phyloP scores from a whole-genome alignment of 2,329 filamentous ascomycete genomes.

The Geosmithia morbida region DNA sequence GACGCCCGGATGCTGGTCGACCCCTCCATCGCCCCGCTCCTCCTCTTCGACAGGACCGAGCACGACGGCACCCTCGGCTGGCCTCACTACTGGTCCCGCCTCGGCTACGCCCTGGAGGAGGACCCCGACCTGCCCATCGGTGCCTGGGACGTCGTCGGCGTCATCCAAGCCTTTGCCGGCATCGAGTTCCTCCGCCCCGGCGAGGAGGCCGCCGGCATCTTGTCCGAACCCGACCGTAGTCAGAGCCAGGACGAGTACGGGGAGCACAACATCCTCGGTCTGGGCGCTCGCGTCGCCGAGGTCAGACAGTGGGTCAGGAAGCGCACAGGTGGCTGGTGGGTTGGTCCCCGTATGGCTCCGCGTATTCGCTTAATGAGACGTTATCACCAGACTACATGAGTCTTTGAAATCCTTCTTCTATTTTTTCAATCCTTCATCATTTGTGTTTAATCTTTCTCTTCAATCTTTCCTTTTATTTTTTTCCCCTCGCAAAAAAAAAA shows the following conservation, averaged over 20 bases:
- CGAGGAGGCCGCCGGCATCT: too few relatives aligned
- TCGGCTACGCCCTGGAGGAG: constrained; percentile 49
- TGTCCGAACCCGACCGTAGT: neutral
- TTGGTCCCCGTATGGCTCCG: constrained; percentile 46
- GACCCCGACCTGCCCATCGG: constrained; percentile 29
- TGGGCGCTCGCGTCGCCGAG: constrained; percentile 22
- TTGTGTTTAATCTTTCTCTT: too few relatives aligned
- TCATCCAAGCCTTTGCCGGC: constrained; percentile 43
- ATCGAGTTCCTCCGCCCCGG: constrained; percentile 41
- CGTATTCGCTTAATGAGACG: constrained; percentile 33
- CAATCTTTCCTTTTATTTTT: too few relatives aligned
- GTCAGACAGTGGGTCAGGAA: constrained; percentile 25
- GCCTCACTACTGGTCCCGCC: constrained; percentile 44
- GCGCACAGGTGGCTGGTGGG: constrained; percentile 47
- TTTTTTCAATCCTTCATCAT: too few relatives aligned
- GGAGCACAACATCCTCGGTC: constrained; percentile 24
- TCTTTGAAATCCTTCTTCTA: too few relatives aligned
- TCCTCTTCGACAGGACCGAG: constrained; percentile 50
- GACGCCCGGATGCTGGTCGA: constrained; percentile 6
- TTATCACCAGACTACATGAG: constrained; percentile 1
- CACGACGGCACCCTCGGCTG: constrained; percentile 24
- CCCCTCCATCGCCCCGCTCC: constrained; percentile 7
- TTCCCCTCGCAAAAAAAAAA: too few relatives aligned
- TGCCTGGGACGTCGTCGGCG: constrained; percentile 40
- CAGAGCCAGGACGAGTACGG: constrained; percentile 4